Evolutionary conservation across 2,329 filamentous ascomycete species (phyloP).

Genomic region (Acephala macrosclerotiorum): DNA sequence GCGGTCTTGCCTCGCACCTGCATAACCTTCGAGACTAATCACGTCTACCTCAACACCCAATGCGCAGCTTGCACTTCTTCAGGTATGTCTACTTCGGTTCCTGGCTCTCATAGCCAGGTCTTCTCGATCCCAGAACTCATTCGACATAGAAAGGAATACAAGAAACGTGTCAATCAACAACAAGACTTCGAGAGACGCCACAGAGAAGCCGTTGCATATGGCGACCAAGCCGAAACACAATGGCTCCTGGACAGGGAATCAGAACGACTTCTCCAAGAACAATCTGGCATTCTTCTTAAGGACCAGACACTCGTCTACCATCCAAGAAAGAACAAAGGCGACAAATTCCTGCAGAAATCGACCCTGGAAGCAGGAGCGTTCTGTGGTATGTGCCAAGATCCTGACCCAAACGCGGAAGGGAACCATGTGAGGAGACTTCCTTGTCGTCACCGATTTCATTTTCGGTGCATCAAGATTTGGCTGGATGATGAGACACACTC

Average conservation of each 20-base stretch:
- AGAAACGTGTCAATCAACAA: neutral
- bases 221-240: neutral
- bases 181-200: neutral
- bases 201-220: neutral
- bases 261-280: neutral
- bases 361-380: neutral
- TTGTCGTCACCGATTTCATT: conserved; percentile 3
- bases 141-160: neutral
- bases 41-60: neutral
- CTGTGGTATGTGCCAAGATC: neutral
- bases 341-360: neutral
- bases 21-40: neutral
- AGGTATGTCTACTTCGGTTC: neutral
- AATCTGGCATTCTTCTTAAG: neutral
- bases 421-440: conserved; percentile 2
- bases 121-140: neutral
- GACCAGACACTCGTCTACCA: neutral
- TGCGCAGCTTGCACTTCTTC: neutral
- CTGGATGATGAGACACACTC: neutral
- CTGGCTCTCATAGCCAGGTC: neutral
- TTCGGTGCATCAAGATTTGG: neutral
- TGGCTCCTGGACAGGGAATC: neutral
- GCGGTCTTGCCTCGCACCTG: neutral
- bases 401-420: neutral
- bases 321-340: neutral